Conservation (phyloP, 129 eudicot genomes). For the Tagetes patula region DNA sequence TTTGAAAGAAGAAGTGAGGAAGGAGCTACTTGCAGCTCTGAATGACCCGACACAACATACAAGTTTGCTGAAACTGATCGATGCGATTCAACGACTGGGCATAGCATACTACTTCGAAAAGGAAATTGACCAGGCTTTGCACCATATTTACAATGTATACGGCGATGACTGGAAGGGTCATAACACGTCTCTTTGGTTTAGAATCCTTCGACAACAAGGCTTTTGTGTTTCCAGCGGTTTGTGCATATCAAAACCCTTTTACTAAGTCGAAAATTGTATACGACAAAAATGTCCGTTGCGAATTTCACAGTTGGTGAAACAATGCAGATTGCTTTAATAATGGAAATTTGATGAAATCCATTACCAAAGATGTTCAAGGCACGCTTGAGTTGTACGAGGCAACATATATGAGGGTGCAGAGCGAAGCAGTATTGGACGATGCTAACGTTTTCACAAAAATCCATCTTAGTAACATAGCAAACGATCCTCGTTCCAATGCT, state of each 20-base stretch:
- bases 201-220: neutral
- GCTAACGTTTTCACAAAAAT: neutral
- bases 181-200: neutral
- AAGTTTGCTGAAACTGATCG: neutral
- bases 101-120: neutral
- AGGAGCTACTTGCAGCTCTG: neutral
- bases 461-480: neutral
- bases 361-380: neutral
- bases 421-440: neutral
- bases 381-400: constrained; percentile 8
- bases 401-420: neutral
- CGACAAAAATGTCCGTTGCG: too few species aligned
- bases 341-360: neutral
- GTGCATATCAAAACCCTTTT: neutral
- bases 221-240: neutral
- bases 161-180: constrained; percentile 1
- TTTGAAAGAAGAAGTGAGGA: constrained; percentile 3
- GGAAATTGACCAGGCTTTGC: neutral
- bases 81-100: neutral
- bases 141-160: neutral
- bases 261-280: too few species aligned
- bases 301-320: too few species aligned
- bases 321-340: neutral
- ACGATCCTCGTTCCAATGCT: neutral
- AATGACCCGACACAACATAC: neutral